Base-by-base conservation (phyloP, 768 basidiomycete genomes). In the Dacryopinax primogenitus region DNA sequence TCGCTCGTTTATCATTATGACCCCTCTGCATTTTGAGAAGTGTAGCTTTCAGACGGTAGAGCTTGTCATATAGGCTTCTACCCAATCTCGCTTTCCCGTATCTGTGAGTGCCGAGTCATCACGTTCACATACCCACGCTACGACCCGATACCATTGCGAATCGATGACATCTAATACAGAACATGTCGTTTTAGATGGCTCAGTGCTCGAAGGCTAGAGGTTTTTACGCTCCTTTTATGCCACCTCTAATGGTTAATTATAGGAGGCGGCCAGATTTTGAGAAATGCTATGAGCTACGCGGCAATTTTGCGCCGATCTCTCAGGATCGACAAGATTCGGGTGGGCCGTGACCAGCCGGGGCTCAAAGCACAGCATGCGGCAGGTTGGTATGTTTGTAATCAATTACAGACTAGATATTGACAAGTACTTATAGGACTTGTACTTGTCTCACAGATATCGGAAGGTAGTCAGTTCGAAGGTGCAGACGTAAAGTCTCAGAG, bases 291-390 rank as follows among this genome's bases (percentile, higher is more conserved):
- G 34, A 77, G 86, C 1, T 75, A 89, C 35, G 82, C 88, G n/a
- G 81, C 83, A 9, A 76, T 90, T 18, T 77, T 88, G 16, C 74
- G 75, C n/a, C 84, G 79, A 65, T 82, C 85, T 1, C 76, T 89
- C 30, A 74, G 76, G 2, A 82, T 90, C 58, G 72, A 80, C 34
- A 84, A 85, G 16, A 82, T 90, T 32, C 82, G 88, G 33, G 75
- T 75, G 61, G 78, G 78, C 28, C 79, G 88, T 62, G 78, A 66
- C 34, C 82, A 81, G 18, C 84, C 86, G 16, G 88, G 88, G 0
- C 76, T 90, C 36, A 86, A 81, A 70, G 83, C 82, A 58, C 88
- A 91, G 70, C 88, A 90, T 72, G 82, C 82, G 62, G 81, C 85
- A 68, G 88, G 87, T 83, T 64, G 18, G 74, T 70, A 7, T 45